Conservation (phyloP, 495 filamentous ascomycete species). For the Xylaria palmicola region DNA sequence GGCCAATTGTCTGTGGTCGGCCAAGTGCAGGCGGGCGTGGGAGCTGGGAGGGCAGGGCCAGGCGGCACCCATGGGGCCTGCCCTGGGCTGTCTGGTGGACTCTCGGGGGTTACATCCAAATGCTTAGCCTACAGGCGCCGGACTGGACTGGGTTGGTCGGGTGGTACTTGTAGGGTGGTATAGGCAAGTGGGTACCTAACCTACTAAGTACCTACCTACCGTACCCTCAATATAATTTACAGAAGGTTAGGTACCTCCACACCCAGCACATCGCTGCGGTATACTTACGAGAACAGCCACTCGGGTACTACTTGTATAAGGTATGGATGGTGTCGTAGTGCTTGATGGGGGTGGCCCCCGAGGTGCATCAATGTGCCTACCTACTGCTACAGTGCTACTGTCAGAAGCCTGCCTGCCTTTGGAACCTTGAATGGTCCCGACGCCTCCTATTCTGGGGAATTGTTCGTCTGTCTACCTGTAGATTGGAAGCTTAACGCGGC, state of each 20-base stretch:
- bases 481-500: background rate
- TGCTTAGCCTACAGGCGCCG: background rate
- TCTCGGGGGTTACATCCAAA: background rate
- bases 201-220: too few species aligned
- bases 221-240: too few species aligned
- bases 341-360: background rate
- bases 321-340: too few species aligned
- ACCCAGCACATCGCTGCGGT: background rate
- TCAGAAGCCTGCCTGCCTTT: background rate
- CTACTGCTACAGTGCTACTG: background rate
- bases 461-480: too few species aligned
- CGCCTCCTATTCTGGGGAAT: too few species aligned
- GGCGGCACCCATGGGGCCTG: background rate
- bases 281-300: background rate
- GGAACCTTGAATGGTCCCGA: background rate
- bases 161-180: background rate
- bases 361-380: background rate
- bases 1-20: background rate
- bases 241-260: background rate
- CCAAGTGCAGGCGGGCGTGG: background rate
- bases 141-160: background rate
- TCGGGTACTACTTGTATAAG: background rate
- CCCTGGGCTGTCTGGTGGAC: background rate
- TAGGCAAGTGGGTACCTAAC: background rate
- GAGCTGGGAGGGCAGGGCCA: background rate